Evolutionary conservation across 176 grass and related monocot genomes (phyloP).

Genomic region (Raddia guianensis): DNA sequence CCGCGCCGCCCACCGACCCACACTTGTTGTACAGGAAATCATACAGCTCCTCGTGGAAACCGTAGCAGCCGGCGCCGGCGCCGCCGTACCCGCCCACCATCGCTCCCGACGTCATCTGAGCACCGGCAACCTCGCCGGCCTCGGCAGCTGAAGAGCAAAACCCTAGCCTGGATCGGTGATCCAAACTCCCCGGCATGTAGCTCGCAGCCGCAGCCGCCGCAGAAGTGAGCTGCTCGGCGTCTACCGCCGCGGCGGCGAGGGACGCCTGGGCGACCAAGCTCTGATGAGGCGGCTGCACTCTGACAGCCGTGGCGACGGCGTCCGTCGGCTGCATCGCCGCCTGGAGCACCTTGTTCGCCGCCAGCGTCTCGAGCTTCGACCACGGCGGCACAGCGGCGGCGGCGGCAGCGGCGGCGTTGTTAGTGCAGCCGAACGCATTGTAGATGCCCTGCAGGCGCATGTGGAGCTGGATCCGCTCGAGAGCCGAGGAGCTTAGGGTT

Average conservation of each 20-base stretch:
- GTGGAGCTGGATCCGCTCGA: conserved; percentile 93
- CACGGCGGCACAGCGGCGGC: conserved; percentile 31
- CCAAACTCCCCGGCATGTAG: conserved; percentile 52
- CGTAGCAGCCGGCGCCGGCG: conserved; percentile 30
- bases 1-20: conserved; percentile 18
- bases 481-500: conserved; percentile 66
- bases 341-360: background rate
- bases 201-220: background rate
- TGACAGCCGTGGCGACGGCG: conserved; percentile 29
- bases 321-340: conserved; percentile 32
- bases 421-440: conserved; percentile 44
- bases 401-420: background rate
- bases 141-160: conserved; percentile 45
- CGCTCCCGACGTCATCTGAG: conserved; percentile 20
- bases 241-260: background rate
- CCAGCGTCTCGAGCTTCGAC: conserved; percentile 53
- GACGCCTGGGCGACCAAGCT: conserved; percentile 29
- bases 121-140: conserved; percentile 29
- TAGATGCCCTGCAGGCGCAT: conserved; percentile 86
- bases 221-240: conserved; percentile 31
- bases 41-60: conserved; percentile 46
- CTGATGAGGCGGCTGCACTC: conserved; percentile 11
- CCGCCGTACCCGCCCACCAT: conserved; percentile 32
- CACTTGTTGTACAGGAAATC: conserved; percentile 57
- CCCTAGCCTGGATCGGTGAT: conserved; percentile 53